Conservation (phyloP, 768 basidiomycete species). For the Lactifluus echinatus region DNA sequence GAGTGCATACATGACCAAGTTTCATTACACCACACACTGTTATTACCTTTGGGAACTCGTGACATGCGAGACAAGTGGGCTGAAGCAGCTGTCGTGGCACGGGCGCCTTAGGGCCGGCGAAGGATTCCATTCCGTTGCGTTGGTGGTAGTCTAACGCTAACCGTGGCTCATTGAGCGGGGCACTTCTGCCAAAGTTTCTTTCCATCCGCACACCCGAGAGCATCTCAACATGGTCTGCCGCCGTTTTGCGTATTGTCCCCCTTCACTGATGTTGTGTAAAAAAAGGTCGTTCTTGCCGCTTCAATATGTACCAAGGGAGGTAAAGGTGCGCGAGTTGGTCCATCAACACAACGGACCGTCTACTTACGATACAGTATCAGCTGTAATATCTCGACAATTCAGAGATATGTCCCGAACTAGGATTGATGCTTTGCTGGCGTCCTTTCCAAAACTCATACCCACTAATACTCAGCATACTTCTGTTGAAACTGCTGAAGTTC, state of each 20-base stretch:
- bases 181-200: neutral
- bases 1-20: too few species aligned
- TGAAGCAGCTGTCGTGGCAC: too few species aligned
- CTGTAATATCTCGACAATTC: constrained; percentile 94
- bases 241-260: neutral
- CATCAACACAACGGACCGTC: neutral
- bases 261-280: neutral
- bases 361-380: constrained; percentile 33
- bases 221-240: constrained; percentile 10
- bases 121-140: neutral
- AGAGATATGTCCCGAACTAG: constrained; percentile 85
- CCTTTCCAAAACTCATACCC: constrained; percentile 96
- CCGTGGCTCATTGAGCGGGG: too few species aligned
- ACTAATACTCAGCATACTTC: constrained; percentile 92
- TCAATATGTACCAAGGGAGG: constrained; percentile 94
- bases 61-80: too few species aligned
- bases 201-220: neutral
- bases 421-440: constrained; percentile 91
- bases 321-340: constrained; percentile 51
- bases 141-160: neutral
- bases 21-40: too few species aligned
- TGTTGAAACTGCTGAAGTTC: constrained; percentile 91
- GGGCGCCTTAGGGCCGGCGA: constrained; percentile 5
- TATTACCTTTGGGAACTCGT: too few species aligned
- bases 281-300: constrained; percentile 83